Base-by-base conservation (phyloP, 164 flowering plant species). In the Akebia trifoliata region DNA sequence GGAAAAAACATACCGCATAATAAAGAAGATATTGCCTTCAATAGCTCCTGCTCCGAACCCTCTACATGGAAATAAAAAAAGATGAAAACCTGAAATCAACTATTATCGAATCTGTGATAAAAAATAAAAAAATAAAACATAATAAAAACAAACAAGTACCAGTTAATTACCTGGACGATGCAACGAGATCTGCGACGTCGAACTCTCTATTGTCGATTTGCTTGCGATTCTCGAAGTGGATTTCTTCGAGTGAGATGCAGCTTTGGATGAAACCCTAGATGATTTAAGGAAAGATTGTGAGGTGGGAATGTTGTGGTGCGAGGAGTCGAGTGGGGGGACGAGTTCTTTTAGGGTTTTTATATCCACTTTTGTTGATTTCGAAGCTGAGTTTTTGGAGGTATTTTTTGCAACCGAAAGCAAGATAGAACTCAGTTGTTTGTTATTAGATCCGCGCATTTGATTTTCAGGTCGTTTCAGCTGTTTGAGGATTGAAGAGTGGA, bases 11-110 rank as follows among this genome's bases (percentile, higher is more conserved):
- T 73, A 78, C 82, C 72, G 8, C 47, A 45, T 36, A 78, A n/a
- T 8, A 78, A 36, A n/a, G 68, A 65, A 60, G 79, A 63, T 32
- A 78, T 68, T 21, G 67, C 59, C 58, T 22, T 25, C 10, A 61
- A 25, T 17, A 63, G 26, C 31, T 29, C 34, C 54, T 55, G 56
- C 38, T 26, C 15, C 26, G 57, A 54, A 3, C 20, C 49, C 0
- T 56, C 73, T 70, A 18, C 70, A 67, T 8, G 15, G 14, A 35
- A 54, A 56, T 26, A 15, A n/a, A 48, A 2, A 18, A 56, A 28
- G 32, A 9, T 2, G 24, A 8, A 28, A 6, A 20, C 14, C 12
- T 26, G 46, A 10, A 44, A 37, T 17, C 45, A 26, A 4, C 20
- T 32, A 18, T 18, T 15, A 6, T 18, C 2, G 2, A 14, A 8